Conservation (phyloP, 2,329 filamentous ascomycete genomes). For the Fusarium tupiense region DNA sequence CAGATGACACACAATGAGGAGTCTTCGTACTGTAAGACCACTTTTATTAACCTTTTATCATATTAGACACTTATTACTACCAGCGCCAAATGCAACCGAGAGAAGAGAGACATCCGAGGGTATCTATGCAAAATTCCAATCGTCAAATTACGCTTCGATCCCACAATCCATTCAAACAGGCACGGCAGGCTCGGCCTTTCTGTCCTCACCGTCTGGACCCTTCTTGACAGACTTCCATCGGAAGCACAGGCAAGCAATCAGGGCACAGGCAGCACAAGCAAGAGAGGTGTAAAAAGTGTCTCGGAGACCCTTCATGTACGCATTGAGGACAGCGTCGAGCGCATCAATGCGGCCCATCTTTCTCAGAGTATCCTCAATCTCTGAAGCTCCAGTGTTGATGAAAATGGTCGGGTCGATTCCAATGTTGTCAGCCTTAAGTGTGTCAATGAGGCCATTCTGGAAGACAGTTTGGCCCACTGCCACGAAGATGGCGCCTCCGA, state of each 20-base stretch:
- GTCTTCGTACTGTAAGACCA: not conserved
- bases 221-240: conserved; percentile 66
- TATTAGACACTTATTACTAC: conserved; percentile 18
- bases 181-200: conserved; percentile 40
- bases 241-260: conserved; percentile 56
- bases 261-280: conserved; percentile 57
- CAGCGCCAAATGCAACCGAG: conserved; percentile 21
- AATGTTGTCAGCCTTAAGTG: conserved; percentile 57
- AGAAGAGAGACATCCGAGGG: conserved; percentile 40
- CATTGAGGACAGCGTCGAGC: conserved; percentile 55
- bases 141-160: not conserved
- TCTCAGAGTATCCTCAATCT: conserved; percentile 57
- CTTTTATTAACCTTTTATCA: conserved; percentile 15
- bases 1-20: conserved; percentile 52
- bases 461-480: conserved; percentile 74
- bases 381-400: conserved; percentile 62
- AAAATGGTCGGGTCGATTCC: conserved; percentile 59
- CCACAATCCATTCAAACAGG: conserved; percentile 29
- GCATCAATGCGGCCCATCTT: conserved; percentile 53
- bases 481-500: conserved; percentile 73
- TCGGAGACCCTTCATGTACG: conserved; percentile 61
- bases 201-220: conserved; percentile 43
- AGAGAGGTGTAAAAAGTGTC: conserved; percentile 63
- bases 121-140: conserved; percentile 41
- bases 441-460: conserved; percentile 67